Conservation (phyloP, 2,329 filamentous ascomycete genomes). For the Mycogone perniciosa region DNA sequence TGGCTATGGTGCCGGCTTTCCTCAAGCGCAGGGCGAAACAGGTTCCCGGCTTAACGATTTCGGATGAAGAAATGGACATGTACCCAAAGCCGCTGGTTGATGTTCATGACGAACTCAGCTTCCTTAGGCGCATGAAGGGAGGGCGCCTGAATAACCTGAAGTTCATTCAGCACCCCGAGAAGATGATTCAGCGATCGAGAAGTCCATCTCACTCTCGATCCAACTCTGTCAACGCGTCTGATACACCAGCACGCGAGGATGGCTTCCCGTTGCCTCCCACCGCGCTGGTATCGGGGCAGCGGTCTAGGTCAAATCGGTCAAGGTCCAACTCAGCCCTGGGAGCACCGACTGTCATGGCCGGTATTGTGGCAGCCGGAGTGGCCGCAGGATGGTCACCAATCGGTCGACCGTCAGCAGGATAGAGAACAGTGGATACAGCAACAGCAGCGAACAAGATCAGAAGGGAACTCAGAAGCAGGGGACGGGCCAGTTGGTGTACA, state of each 20-base stretch:
- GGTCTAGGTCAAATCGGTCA: conserved; percentile 61
- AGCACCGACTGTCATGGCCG: conserved; percentile 75
- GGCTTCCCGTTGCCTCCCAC: conserved; percentile 43
- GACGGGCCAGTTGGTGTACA: conserved; percentile 10
- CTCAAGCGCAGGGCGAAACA: conserved; percentile 43
- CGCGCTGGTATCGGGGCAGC: conserved; percentile 55
- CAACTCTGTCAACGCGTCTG: conserved; percentile 55
- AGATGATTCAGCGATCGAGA: conserved; percentile 55
- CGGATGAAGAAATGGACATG: conserved; percentile 59
- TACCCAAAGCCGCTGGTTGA: conserved; percentile 70
- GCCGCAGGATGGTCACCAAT: conserved; percentile 72
- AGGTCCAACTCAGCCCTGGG: conserved; percentile 65
- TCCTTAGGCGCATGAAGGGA: conserved; percentile 73
- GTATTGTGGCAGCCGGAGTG: conserved; percentile 70
- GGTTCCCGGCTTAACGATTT: conserved; percentile 52
- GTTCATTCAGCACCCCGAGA: conserved; percentile 70
- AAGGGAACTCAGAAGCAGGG: conserved; percentile 14
- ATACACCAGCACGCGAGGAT: conserved; percentile 56
- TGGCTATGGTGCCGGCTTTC: conserved; percentile 46
- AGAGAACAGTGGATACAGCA: conserved; percentile 7
- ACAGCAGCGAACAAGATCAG: conserved; percentile 7
- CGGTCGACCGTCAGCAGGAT: conserved; percentile 37
- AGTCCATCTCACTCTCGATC: conserved; percentile 59
- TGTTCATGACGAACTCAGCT: conserved; percentile 73
- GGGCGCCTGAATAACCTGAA: conserved; percentile 75